Evolutionary conservation across 2,329 filamentous ascomycete species (phyloP), one percentile per base, ranked within the genome.

Genomic region (Boeremia lycopersici): DNA sequence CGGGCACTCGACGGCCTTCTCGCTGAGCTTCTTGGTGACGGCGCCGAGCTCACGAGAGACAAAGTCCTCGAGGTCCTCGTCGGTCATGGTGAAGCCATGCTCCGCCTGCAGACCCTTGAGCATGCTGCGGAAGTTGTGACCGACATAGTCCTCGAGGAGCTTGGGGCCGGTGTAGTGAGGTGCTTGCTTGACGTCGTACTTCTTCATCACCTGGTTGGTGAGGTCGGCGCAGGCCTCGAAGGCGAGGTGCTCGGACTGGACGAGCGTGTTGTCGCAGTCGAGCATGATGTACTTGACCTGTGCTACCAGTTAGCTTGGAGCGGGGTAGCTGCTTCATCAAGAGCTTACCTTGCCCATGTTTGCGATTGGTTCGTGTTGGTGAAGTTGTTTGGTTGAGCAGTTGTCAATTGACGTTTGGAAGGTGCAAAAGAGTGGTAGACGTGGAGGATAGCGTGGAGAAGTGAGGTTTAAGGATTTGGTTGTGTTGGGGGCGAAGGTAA

Each of bases 81-180:
- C 75, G 25, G 77, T 67, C 77, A 96, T 84, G 48, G 82, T 78
- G 77, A 96, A 93, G 76, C 82, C 81, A 81, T 90, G 87, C 76
- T 89, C 88, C 75, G 86, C 79, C 76, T 92, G 87, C 57, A 96
- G 85, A 57, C 85, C 86, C 55, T 81, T 77, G 78, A 96, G 87
- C 90, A 96, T 96, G 77, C 91, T 90, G 65, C 91, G 90, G 84
- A 96, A 96, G 84, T 96, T 96, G 76, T 95, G 89, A 68, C 93
- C 92, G 66, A 96, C 91, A 70, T 96, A 96, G 78, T 96, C 90
- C 65, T 82, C 80, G 78, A 96, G 90, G 61, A 96, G 87, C 56
- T 86, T 82, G 42, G 87, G 84, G 70, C 89, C 89, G 4, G 89
- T 92, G 81, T 96, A 96, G 72, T 84, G 85, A 65, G 85, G 81